These are phyloP conservation scores for Solanum arcanum DNA, from an alignment of 257 asterid species.

Conservation along the genomic window DNA sequence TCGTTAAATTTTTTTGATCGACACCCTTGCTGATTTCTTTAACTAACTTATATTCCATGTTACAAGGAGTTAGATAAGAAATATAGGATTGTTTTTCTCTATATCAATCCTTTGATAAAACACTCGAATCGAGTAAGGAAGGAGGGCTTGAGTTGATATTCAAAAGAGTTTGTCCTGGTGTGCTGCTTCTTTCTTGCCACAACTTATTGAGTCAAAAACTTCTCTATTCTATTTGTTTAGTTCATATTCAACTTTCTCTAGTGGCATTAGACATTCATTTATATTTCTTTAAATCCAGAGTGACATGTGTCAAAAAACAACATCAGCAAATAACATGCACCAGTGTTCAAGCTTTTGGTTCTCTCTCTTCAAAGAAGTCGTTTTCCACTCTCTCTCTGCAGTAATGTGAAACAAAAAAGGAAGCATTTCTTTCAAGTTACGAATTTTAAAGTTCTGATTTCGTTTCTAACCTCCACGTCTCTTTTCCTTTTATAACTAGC, in stretches of 20 bases:
- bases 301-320: background rate
- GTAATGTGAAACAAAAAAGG: background rate
- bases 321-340: background rate
- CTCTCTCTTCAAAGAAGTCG: background rate
- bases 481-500: background rate
- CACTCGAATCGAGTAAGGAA: background rate
- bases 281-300: background rate
- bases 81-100: background rate
- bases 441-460: background rate
- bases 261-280: background rate
- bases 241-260: background rate
- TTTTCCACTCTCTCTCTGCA: background rate
- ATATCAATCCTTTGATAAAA: background rate
- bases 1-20: background rate
- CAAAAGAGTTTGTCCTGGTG: background rate
- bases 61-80: background rate
- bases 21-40: background rate
- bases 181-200: background rate
- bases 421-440: background rate
- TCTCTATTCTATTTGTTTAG: background rate
- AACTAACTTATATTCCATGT: background rate
- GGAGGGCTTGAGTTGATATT: background rate
- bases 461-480: background rate
- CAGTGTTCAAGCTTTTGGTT: background rate
- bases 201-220: background rate